These are phyloP conservation scores for Taphrina sp. DNA, from an alignment of 1,139 yeast species.

Conservation along the genomic window DNA sequence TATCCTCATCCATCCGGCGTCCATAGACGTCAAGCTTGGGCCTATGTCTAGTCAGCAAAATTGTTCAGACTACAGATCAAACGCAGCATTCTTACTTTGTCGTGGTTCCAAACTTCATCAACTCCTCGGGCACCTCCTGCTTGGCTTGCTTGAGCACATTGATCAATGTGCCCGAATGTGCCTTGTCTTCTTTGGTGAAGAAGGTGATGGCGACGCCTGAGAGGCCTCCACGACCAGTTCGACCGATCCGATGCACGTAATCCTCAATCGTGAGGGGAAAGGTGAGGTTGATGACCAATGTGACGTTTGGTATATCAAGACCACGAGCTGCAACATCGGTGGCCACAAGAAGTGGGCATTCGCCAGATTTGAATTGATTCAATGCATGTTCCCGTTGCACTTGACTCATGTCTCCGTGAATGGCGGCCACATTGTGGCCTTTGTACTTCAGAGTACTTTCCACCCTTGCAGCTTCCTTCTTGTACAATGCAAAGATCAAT, in stretches of 20 bases:
- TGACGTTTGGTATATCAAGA: conserved; percentile 94
- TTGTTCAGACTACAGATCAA: background rate
- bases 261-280: conserved; percentile 98
- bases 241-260: conserved; percentile 95
- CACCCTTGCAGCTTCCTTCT: conserved; percentile 91
- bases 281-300: conserved; percentile 90
- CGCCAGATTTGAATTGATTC: conserved; percentile 79
- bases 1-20: conserved; percentile 22
- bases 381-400: conserved; percentile 87
- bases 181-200: conserved; percentile 96
- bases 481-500: conserved; percentile 87
- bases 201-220: conserved; percentile 91
- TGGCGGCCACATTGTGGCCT: conserved; percentile 82
- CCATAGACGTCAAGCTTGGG: conserved; percentile 35
- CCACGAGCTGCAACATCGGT: conserved; percentile 99
- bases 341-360: conserved; percentile 74
- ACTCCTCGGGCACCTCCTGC: conserved; percentile 95
- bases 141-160: conserved; percentile 90
- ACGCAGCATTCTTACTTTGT: conserved; percentile 72
- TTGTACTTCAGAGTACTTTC: conserved; percentile 71
- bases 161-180: conserved; percentile 89
- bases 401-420: conserved; percentile 94
- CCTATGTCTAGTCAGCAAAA: conserved; percentile 1
- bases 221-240: conserved; percentile 98
- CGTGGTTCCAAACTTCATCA: conserved; percentile 93